A percentile compares a stretch with the other conserved stretches of the same genome.
Evolutionary conservation across 495 filamentous ascomycete species (phyloP).

Genomic region (Daldinia caldariorum): DNA sequence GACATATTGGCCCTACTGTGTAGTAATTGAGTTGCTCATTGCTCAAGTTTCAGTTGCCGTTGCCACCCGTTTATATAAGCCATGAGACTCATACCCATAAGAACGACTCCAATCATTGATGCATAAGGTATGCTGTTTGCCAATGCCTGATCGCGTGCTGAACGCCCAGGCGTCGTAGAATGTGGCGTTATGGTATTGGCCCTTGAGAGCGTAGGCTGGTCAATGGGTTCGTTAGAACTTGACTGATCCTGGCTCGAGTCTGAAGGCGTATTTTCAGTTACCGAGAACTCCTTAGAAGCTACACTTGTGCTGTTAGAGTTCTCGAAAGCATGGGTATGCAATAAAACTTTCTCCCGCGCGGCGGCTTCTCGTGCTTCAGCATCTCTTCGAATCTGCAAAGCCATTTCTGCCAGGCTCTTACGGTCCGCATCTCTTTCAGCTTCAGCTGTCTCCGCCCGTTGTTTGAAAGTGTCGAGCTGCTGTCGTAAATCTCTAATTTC

Average conservation of each 20-base stretch:
- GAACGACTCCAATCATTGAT: conserved; percentile 86
- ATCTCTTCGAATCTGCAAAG: conserved; percentile 79
- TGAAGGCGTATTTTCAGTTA: conserved; percentile 34
- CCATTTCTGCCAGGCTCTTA: conserved; percentile 86
- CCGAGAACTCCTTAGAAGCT: conserved; percentile 29
- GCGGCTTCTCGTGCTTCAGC: conserved; percentile 68
- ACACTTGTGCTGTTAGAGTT: conserved; percentile 37
- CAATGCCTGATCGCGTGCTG: conserved; percentile 54
- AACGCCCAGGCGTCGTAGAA: conserved; percentile 36
- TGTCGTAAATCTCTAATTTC: conserved; percentile 86
- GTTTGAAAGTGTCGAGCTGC: conserved; percentile 79
- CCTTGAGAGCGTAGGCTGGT: conserved; percentile 50
- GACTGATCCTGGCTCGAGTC: conserved; percentile 37
- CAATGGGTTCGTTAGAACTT: conserved; percentile 23
- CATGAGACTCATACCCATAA: conserved; percentile 92
- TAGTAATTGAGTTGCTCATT: conserved; percentile 36
- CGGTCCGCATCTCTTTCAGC: conserved; percentile 71
- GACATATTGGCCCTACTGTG: neutral
- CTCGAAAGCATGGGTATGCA: conserved; percentile 37
- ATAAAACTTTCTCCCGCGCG: conserved; percentile 38
- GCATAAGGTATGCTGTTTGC: conserved; percentile 81
- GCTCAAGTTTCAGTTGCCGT: conserved; percentile 51
- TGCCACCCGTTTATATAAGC: conserved; percentile 92
- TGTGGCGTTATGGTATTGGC: conserved; percentile 56
- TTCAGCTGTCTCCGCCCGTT: conserved; percentile 82